Evolutionary conservation across 1,284 basidiomycete genomes (phyloP), one percentile per base, ranked within the genome.

Genomic region (Pholiota adiposa): DNA sequence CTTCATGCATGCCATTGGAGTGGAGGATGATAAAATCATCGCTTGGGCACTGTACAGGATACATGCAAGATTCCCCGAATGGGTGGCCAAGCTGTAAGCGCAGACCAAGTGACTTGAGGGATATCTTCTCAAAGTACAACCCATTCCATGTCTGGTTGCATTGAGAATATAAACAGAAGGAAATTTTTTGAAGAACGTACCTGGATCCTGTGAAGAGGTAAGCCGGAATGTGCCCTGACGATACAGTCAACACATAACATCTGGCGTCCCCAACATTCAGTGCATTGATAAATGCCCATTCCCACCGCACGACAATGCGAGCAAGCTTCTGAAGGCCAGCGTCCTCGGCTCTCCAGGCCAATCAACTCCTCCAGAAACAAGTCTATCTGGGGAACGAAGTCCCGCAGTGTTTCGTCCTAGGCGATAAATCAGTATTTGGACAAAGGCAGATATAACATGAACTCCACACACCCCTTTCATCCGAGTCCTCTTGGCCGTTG

Each of bases 1-100:
- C 60, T 3, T 61, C 8, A 23, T 74, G 73, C 4, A 75, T 59
- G 2, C 66, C 67, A 51, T 63, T 63, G 0, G 41, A 41, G 31
- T 70, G 54, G 1, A 72, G 21, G 2, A 72, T 51, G 2, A 49
- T 43, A 44, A 72, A 71, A 25, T 67, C 58, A 31, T 68, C 57
- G 19, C 61, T 54, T 7, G 31, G 14, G 8, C 49, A 49, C 0
- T 19, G 29, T 8, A 52, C 57, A 0, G 66, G 64, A 8, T 53
- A 41, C 2, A 41, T n/a, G 48, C 69, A 70, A 8, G 2, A n/a
- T 16, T 65, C 41, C 8, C 66, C 66, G 7, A 21, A 16, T 0
- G 33, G 31, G 54, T 71, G 70, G 2, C 64, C 63, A 16, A 71
- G 58, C 27, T 71, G 70, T 3, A 66, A 53, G 0, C 56, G 60